Conservation (phyloP, 306 rosid species). For the Inga laurina region DNA sequence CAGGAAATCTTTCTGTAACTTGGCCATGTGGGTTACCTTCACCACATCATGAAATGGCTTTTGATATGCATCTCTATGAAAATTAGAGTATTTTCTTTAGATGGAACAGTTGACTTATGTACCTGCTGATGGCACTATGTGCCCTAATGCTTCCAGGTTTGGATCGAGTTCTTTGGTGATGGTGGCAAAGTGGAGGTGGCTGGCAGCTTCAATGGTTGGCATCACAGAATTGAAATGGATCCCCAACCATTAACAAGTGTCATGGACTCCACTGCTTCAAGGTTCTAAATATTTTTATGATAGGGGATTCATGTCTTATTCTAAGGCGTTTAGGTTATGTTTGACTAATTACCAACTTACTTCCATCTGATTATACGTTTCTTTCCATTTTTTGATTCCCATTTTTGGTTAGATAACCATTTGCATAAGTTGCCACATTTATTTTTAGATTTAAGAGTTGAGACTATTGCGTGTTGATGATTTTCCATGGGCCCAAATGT, state of each 20-base stretch:
- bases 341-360: slow-evolving; percentile 5
- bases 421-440: not conserved
- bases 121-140: slow-evolving; percentile 37
- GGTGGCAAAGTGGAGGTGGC: slow-evolving; percentile 86
- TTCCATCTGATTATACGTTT: slow-evolving; percentile 5
- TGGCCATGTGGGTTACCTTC: slow-evolving; percentile 13
- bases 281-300: slow-evolving; percentile 44
- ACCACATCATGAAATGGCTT: slow-evolving; percentile 2
- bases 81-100: slow-evolving; percentile 18
- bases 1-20: slow-evolving; percentile 26
- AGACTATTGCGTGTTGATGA: not conserved
- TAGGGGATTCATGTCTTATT: not conserved
- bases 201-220: slow-evolving; percentile 98
- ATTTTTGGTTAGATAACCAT: slow-evolving; percentile 9
- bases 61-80: not conserved
- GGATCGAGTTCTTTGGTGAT: slow-evolving; percentile 62
- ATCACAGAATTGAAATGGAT: slow-evolving; percentile 76
- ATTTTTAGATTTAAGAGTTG: not conserved
- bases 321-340: slow-evolving; percentile 15
- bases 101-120: not conserved
- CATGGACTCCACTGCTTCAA: slow-evolving; percentile 48
- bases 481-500: not conserved
- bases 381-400: slow-evolving; percentile 16
- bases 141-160: slow-evolving; percentile 57
- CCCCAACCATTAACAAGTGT: slow-evolving; percentile 50